These are phyloP conservation scores for Verbena officinalis DNA, from an alignment of 257 asterid species.

Conservation along the genomic window DNA sequence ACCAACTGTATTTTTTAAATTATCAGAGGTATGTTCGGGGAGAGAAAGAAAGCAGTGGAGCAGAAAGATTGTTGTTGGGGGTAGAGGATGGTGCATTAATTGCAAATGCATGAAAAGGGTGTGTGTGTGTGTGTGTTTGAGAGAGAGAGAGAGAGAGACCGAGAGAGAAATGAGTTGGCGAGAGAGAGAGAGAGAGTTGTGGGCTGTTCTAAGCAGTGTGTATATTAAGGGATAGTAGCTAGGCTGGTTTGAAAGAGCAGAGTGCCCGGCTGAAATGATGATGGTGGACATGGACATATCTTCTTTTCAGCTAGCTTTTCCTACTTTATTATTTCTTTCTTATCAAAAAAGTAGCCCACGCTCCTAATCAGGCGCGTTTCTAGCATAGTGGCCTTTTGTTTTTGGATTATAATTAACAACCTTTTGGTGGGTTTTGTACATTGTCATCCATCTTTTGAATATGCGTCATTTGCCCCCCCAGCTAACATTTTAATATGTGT, in stretches of 20 bases:
- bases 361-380: slow-evolving; percentile 31
- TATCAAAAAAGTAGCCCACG: slow-evolving; percentile 26
- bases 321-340: slow-evolving; percentile 23
- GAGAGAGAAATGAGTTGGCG: slow-evolving; percentile 33
- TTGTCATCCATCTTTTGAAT: too few species aligned
- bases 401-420: too few species aligned
- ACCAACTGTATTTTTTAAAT: slow-evolving; percentile 29
- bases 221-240: background rate
- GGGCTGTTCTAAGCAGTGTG: slow-evolving; percentile 3
- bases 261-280: slow-evolving; percentile 46
- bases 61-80: slow-evolving; percentile 40
- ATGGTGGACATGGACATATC: slow-evolving; percentile 42
- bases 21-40: slow-evolving; percentile 19
- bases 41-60: slow-evolving; percentile 37
- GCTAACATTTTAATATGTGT: too few species aligned
- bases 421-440: too few species aligned
- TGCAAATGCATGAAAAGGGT: slow-evolving; percentile 63
- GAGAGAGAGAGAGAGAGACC: slow-evolving; percentile 28
- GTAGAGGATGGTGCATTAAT: slow-evolving; percentile 55
- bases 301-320: slow-evolving; percentile 33
- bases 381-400: too few species aligned
- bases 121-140: too few species aligned
- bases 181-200: slow-evolving; percentile 19
- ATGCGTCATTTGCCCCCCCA: too few species aligned
- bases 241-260: slow-evolving; percentile 30